Evolutionary conservation across 306 rosid species (phyloP), one percentile per base, ranked within the genome.

Genomic region (Inga oerstediana): DNA sequence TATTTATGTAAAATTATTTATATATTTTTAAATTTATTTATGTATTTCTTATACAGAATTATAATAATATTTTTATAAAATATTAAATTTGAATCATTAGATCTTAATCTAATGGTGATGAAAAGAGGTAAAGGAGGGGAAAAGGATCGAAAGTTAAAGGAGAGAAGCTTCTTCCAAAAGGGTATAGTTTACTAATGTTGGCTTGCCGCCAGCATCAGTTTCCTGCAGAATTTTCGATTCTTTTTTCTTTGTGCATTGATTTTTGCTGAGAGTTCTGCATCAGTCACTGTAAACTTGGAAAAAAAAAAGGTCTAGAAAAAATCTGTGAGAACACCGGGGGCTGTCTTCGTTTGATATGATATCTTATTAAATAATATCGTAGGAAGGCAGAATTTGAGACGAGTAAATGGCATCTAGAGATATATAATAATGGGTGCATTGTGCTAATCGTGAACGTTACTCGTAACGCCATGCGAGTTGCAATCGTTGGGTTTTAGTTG

Each of bases 221-320:
- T 62, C 85, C 54, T 66, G 85, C 78, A 79, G 88, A 81, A 13
- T 30, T 30, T 13, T 64, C 9, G 0, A 24, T 77, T 72, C 75
- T 62, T 49, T 49, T 65, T 83, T 20, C 12, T 56, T 74, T 68
- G 62, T 15, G 43, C 24, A 32, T 71, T 30, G 35, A 30, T 37
- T 37, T 48, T 76, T 7, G 13, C 3, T 48, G 72, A 77, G 44
- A 67, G 24, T 43, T 65, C 8, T 20, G 37, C 37, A 46, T 70
- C 77, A 32, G 35, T 78, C 78, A 73, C 75, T 74, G 78, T 78
- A 24, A 72, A 72, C 76, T 24, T 4, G 65, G 9, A 1, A 1
- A 22, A 56, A 35, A 56, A 56, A 10, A 1, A 20, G 27, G 62
- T 7, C 24, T 27, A 3, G 9, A 20, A 56, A 56, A 7, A 20